Evolutionary conservation across 805 yeast species (phyloP).

Genomic region (Candida parachauliodes): DNA sequence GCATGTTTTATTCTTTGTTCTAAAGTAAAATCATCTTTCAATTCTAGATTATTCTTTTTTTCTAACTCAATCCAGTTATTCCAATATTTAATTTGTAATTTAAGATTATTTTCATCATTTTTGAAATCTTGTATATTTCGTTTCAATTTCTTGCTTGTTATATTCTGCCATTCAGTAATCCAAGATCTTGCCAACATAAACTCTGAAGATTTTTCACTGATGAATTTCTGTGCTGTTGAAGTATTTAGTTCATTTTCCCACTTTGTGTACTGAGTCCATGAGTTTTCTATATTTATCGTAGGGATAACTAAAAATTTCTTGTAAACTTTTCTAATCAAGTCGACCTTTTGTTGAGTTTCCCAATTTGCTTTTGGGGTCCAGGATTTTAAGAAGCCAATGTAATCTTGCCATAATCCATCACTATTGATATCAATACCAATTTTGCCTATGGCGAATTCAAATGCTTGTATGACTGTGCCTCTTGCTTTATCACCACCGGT

Average conservation of each 20-base stretch:
- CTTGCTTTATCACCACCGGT: slow-evolving; percentile 83
- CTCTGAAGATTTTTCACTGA: slow-evolving; percentile 75
- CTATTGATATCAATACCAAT: slow-evolving; percentile 78
- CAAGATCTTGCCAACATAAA: slow-evolving; percentile 86
- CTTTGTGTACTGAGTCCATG: slow-evolving; percentile 77
- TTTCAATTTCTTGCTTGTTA: slow-evolving; percentile 48
- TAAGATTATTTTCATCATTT: slow-evolving; percentile 17
- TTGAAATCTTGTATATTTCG: slow-evolving; percentile 33
- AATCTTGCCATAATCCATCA: slow-evolving; percentile 75
- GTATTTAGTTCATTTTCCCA: slow-evolving; percentile 80
- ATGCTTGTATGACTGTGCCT: slow-evolving; percentile 71
- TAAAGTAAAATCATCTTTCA: slow-evolving; percentile 44
- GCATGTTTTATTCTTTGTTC: slow-evolving; percentile 63
- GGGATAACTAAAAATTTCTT: slow-evolving; percentile 75
- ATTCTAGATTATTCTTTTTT: slow-evolving; percentile 59
- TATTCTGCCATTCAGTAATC: slow-evolving; percentile 65
- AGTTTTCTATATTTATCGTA: slow-evolving; percentile 62
- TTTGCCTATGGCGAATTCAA: slow-evolving; percentile 71
- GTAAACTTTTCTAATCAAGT: slow-evolving; percentile 69
- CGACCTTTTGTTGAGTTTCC: slow-evolving; percentile 82
- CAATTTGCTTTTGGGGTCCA: slow-evolving; percentile 79
- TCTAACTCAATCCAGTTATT: slow-evolving; percentile 79
- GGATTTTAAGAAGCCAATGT: slow-evolving; percentile 68
- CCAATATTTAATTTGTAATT: slow-evolving; percentile 57
- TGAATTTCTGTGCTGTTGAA: slow-evolving; percentile 76